Conservation (phyloP, 257 asterid species). For the Ocimum tenuiflorum region DNA sequence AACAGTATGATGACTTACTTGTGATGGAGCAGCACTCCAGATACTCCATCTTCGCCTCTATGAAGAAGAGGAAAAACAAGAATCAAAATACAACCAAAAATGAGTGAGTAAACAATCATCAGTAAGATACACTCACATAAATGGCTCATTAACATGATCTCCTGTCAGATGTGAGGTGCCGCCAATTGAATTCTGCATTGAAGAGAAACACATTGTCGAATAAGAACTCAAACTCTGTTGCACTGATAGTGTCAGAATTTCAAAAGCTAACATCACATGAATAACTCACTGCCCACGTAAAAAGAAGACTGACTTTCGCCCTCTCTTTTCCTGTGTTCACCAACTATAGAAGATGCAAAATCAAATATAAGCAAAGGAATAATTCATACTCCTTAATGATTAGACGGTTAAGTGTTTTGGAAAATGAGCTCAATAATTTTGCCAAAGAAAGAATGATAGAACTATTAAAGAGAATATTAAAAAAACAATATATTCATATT, state of each 20-base stretch:
- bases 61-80: slow-evolving; percentile 13
- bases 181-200: slow-evolving; percentile 84
- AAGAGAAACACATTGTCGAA: slow-evolving; percentile 10
- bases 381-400: not conserved
- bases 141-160: slow-evolving; percentile 93
- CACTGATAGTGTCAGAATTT: not conserved
- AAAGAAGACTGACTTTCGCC: slow-evolving; percentile 95
- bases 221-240: slow-evolving; percentile 16
- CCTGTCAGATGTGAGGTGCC: slow-evolving; percentile 88
- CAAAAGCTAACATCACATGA: slow-evolving; percentile 6
- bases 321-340: slow-evolving; percentile 96
- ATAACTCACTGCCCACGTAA: slow-evolving; percentile 93
- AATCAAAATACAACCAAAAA: slow-evolving; percentile 19
- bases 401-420: not conserved
- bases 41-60: slow-evolving; percentile 97
- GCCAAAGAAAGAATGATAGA: too few relatives aligned
- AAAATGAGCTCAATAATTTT: not conserved
- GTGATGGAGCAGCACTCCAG: slow-evolving; percentile 98
- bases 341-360: slow-evolving; percentile 50
- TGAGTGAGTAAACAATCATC: slow-evolving; percentile 1
- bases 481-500: too few relatives aligned
- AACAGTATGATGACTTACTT: slow-evolving; percentile 81
- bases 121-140: slow-evolving; percentile 51
- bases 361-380: slow-evolving; percentile 16
- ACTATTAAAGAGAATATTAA: too few relatives aligned